Percentiles rank a stretch among this genome's conserved stretches.
phyloP scores from a whole-genome alignment of 306 rosid genomes.

The Ormosia emarginata region DNA sequence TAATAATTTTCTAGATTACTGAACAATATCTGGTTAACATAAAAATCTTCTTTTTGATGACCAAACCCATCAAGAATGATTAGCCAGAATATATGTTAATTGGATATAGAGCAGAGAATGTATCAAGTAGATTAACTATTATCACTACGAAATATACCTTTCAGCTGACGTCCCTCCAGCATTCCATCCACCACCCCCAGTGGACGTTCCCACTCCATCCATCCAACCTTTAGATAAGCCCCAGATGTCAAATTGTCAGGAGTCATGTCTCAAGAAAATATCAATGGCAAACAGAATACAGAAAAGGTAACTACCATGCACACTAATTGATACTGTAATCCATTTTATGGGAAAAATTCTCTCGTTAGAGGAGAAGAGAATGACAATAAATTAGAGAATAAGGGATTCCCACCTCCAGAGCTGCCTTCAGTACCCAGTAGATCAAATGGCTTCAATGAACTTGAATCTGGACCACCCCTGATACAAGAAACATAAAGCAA shows the following conservation, averaged over 20 bases:
- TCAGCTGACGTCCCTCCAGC: slow-evolving; percentile 48
- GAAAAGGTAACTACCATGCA: neutral
- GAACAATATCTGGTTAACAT: neutral
- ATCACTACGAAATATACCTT: slow-evolving; percentile 44
- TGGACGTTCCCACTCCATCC: slow-evolving; percentile 61
- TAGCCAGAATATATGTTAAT: neutral
- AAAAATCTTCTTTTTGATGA: neutral
- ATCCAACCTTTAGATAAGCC: slow-evolving; percentile 60
- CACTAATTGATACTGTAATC: neutral
- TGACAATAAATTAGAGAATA: neutral
- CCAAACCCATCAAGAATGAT: neutral
- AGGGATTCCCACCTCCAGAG: slow-evolving; percentile 62
- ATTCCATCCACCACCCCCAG: slow-evolving; percentile 61
- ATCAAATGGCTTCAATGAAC: slow-evolving; percentile 68
- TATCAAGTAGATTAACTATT: neutral
- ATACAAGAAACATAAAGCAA: slow-evolving; percentile 22
- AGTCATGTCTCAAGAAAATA: slow-evolving; percentile 16
- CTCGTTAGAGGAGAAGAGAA: neutral
- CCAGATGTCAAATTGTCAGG: slow-evolving; percentile 24
- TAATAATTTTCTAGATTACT: neutral
- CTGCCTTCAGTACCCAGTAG: slow-evolving; percentile 62
- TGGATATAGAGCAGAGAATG: neutral
- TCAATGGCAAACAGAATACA: slow-evolving; percentile 1
- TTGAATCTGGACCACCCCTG: slow-evolving; percentile 60
- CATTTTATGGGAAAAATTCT: neutral